Conservation (phyloP, 176 grass and related monocot genomes). For the Musa schizocarpa region DNA sequence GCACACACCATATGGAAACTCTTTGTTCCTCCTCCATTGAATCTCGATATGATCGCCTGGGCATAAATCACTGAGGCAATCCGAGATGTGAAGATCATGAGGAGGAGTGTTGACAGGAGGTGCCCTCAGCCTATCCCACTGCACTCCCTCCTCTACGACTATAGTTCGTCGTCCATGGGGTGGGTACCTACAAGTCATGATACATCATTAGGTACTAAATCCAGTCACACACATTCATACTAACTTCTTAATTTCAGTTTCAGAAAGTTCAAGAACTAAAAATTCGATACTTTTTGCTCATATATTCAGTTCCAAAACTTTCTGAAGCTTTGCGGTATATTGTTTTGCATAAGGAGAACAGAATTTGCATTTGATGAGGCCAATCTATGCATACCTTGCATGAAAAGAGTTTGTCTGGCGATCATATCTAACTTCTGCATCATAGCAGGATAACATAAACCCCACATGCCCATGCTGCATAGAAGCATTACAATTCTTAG, state of each 20-base stretch:
- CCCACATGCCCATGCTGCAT: slow-evolving; percentile 95
- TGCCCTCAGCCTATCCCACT: slow-evolving; percentile 76
- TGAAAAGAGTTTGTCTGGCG: slow-evolving; percentile 44
- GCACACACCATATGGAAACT: slow-evolving; percentile 82
- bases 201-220: background rate
- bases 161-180: slow-evolving; percentile 62
- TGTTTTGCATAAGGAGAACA: background rate
- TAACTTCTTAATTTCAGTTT: too few relatives aligned
- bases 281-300: background rate
- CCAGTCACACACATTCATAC: background rate
- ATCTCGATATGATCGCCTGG: slow-evolving; percentile 85
- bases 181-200: slow-evolving; percentile 47
- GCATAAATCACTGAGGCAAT: slow-evolving; percentile 61
- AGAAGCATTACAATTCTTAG: slow-evolving; percentile 28
- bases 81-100: slow-evolving; percentile 70
- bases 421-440: slow-evolving; percentile 92
- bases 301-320: too few relatives aligned
- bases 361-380: background rate
- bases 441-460: slow-evolving; percentile 98
- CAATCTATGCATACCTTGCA: slow-evolving; percentile 49
- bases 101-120: slow-evolving; percentile 45
- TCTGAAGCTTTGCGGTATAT: too few relatives aligned
- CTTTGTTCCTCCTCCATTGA: slow-evolving; percentile 96
- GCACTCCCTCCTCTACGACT: slow-evolving; percentile 62
- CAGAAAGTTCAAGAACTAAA: background rate